phyloP scores from a whole-genome alignment of 1,284 basidiomycete species.

The Bondarzewia mesenterica region DNA sequence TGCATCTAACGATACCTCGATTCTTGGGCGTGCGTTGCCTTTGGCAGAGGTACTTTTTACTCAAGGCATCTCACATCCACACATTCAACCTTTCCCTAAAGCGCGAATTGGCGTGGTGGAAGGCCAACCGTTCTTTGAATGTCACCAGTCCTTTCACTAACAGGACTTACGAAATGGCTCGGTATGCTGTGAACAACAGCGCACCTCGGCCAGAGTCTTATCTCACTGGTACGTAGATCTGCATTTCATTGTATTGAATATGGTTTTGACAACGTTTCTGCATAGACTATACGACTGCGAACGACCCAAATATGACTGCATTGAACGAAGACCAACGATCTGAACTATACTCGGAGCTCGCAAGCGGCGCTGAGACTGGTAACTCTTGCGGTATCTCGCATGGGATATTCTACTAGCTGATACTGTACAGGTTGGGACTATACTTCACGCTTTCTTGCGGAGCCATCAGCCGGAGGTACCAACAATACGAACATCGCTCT shows the following conservation, averaged over 20 bases:
- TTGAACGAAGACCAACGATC: constrained; percentile 55
- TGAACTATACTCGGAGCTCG: constrained; percentile 83
- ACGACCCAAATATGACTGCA: constrained; percentile 49
- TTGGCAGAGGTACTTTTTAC: constrained; percentile 39
- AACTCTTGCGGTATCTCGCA: constrained; percentile 1
- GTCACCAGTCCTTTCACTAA: constrained; percentile 73
- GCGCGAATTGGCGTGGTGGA: constrained; percentile 82
- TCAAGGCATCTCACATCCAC: neutral
- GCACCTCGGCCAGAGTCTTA: constrained; percentile 89
- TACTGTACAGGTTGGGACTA: constrained; percentile 36
- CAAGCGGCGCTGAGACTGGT: constrained; percentile 81
- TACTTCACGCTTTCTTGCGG: constrained; percentile 38
- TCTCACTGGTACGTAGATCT: constrained; percentile 32
- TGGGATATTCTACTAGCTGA: neutral
- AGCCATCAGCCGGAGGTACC: constrained; percentile 31
- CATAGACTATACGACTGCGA: constrained; percentile 71
- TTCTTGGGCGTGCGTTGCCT: constrained; percentile 58
- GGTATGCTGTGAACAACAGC: constrained; percentile 72
- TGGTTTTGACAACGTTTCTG: constrained; percentile 4
- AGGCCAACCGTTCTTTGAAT: constrained; percentile 61
- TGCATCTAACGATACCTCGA: constrained; percentile 49
- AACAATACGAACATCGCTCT: constrained; percentile 44
- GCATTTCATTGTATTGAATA: neutral
- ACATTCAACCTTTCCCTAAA: constrained; percentile 18
- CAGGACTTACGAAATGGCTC: constrained; percentile 57